Conservation (phyloP, 2,329 filamentous ascomycete species). For the Aspergillus ochraceoroseus region DNA sequence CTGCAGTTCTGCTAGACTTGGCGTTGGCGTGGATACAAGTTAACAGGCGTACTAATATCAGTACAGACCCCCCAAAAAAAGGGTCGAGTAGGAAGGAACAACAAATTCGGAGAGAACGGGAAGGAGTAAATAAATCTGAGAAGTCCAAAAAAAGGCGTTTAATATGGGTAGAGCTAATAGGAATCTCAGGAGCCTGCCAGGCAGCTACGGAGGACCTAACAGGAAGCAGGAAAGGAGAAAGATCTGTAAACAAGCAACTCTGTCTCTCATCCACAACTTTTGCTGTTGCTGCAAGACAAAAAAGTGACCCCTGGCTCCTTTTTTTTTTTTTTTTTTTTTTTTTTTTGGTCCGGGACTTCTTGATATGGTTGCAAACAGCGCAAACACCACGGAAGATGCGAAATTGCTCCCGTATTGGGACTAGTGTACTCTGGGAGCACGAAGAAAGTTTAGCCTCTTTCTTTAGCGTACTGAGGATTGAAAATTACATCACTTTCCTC, state of each 20-base stretch:
- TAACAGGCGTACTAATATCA: no score
- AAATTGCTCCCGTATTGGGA: not conserved
- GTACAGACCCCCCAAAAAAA: no score
- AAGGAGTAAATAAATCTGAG: slow-evolving; percentile 1
- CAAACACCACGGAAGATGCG: slow-evolving; percentile 17
- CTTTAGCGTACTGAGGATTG: no score
- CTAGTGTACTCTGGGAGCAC: not conserved
- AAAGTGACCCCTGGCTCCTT: slow-evolving; percentile 23
- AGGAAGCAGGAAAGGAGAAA: slow-evolving; percentile 13
- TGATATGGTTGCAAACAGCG: slow-evolving; percentile 23
- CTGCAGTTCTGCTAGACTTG: slow-evolving; percentile 19
- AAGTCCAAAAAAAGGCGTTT: slow-evolving; percentile 13
- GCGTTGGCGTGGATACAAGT: slow-evolving; percentile 21
- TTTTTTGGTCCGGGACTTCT: no score
- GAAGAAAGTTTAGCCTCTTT: not conserved
- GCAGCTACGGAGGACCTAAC: no score
- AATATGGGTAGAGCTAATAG: slow-evolving; percentile 7
- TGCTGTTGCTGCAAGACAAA: no score
- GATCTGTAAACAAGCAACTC: slow-evolving; percentile 17
- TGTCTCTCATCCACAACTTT: no score
- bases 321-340: slow-evolving; percentile 17
- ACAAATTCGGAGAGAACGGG: not conserved
- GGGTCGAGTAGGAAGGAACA: slow-evolving; percentile 14
- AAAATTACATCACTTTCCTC: no score
- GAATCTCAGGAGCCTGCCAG: slow-evolving; percentile 7